A percentile compares a stretch with the other conserved stretches of the same genome.
phyloP scores from a whole-genome alignment of 2,329 filamentous ascomycete species.

The Microcyclosporella mali region DNA sequence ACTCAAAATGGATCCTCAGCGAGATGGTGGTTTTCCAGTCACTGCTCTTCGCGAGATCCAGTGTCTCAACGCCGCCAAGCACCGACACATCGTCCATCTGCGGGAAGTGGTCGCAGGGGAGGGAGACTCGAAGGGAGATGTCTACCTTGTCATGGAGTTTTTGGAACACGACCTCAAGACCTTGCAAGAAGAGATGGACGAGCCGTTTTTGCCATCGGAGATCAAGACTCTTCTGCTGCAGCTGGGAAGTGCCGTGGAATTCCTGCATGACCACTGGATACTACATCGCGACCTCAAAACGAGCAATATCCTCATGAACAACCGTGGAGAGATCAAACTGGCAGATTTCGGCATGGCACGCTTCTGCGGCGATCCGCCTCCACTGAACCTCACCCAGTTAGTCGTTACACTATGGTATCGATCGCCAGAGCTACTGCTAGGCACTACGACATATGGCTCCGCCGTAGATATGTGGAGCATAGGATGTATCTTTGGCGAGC shows the following conservation, averaged over 20 bases:
- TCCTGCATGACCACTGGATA: conserved; percentile 85
- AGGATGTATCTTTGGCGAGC: conserved; percentile 91
- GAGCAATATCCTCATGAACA: conserved; percentile 89
- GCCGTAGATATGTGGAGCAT: conserved; percentile 93
- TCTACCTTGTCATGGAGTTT: conserved; percentile 95
- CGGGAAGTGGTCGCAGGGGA: conserved; percentile 63
- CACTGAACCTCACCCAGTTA: conserved; percentile 73
- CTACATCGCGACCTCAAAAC: conserved; percentile 87
- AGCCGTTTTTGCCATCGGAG: conserved; percentile 88
- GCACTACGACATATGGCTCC: conserved; percentile 65
- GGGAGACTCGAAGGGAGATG: conserved; percentile 43
- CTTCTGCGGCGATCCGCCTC: conserved; percentile 71
- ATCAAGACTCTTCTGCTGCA: conserved; percentile 85
- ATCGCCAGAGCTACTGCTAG: conserved; percentile 81
- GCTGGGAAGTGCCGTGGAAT: conserved; percentile 70
- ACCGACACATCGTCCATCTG: conserved; percentile 75
- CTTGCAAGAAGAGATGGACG: conserved; percentile 86
- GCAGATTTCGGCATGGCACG: conserved; percentile 98
- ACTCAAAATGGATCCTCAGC: conserved; percentile 74
- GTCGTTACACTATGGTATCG: conserved; percentile 98
- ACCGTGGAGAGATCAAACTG: conserved; percentile 88
- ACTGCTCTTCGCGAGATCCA: conserved; percentile 92
- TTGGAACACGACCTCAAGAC: conserved; percentile 94
- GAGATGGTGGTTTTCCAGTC: conserved; percentile 75
- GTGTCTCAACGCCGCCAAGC: conserved; percentile 71